Conservation (phyloP, 805 yeast species). For the Naumovozyma dairenensis region DNA sequence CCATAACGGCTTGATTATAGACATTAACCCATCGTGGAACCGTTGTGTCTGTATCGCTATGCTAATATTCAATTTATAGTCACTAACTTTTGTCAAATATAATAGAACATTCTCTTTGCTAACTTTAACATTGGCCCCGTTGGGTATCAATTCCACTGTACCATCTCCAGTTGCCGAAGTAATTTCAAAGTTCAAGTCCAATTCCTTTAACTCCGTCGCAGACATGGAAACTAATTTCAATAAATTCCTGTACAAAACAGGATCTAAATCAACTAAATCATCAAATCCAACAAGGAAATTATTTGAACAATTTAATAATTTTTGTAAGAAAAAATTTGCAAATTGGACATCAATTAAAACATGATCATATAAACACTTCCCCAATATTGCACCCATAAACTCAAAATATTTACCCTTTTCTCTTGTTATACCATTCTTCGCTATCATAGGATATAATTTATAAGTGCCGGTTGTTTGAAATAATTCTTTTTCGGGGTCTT, state of each 20-base stretch:
- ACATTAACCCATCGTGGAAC: conserved; percentile 54
- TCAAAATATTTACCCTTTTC: conserved; percentile 31
- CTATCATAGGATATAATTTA: conserved; percentile 72
- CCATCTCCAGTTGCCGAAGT: conserved; percentile 38
- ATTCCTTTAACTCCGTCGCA: conserved; percentile 42
- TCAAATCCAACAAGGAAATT: conserved; percentile 46
- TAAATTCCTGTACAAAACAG: conserved; percentile 53
- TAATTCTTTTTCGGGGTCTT: conserved; percentile 25
- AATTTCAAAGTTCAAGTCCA: conserved; percentile 57
- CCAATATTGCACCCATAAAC: conserved; percentile 76
- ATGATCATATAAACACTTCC: conserved; percentile 80
- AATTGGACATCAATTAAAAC: conserved; percentile 73
- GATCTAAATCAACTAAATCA: conserved; percentile 66
- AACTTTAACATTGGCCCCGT: conserved; percentile 52
- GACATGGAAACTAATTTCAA: conserved; percentile 49
- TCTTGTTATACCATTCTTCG: conserved; percentile 15
- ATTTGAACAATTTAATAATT: conserved; percentile 42
- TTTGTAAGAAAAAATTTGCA: conserved; percentile 75
- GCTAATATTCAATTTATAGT: conserved; percentile 63
- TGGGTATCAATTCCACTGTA: conserved; percentile 48
- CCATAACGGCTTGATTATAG: conserved; percentile 65
- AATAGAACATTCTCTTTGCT: conserved; percentile 51
- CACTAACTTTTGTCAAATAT: conserved; percentile 68
- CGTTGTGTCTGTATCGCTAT: conserved; percentile 52
- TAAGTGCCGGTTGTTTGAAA: conserved; percentile 41